Conservation (phyloP, 495 filamentous ascomycete species). For the Trichocladium antarcticum region DNA sequence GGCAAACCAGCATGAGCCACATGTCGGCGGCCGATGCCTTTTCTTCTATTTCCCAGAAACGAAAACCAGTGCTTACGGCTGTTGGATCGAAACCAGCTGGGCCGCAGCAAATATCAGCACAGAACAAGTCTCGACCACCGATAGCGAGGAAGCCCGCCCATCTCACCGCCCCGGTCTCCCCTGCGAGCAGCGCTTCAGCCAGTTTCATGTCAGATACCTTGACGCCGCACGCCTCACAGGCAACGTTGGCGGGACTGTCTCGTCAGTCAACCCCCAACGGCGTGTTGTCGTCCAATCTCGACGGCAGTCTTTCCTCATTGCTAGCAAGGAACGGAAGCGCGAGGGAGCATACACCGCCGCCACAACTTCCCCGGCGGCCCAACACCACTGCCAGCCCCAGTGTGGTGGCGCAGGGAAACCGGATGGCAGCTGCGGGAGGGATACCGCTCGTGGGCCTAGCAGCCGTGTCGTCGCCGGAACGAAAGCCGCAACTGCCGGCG, state of each 20-base stretch:
- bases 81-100: slow-evolving; percentile 20
- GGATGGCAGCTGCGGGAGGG: slow-evolving; percentile 11
- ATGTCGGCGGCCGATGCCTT: neutral
- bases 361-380: slow-evolving; percentile 8
- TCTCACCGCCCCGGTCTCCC: slow-evolving; percentile 31
- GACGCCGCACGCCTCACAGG: neutral
- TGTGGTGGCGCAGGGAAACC: slow-evolving; percentile 2
- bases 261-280: slow-evolving; percentile 7
- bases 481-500: slow-evolving; percentile 13
- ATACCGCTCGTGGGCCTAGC: slow-evolving; percentile 18
- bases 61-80: slow-evolving; percentile 16
- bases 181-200: slow-evolving; percentile 20
- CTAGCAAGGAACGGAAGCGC: slow-evolving; percentile 4
- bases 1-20: slow-evolving; percentile 26
- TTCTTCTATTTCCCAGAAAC: slow-evolving; percentile 4
- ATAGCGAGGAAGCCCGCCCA: slow-evolving; percentile 45
- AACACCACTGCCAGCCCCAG: slow-evolving; percentile 13
- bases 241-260: slow-evolving; percentile 1
- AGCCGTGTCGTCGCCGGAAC: neutral
- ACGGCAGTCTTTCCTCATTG: neutral
- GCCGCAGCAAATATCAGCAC: slow-evolving; percentile 23
- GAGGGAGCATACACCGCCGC: slow-evolving; percentile 1
- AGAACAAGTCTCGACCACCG: slow-evolving; percentile 40
- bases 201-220: neutral
- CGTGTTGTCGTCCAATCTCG: neutral